Evolutionary conservation across 2,329 filamentous ascomycete species (phyloP).

Genomic region (Trichoderma endophyticum): DNA sequence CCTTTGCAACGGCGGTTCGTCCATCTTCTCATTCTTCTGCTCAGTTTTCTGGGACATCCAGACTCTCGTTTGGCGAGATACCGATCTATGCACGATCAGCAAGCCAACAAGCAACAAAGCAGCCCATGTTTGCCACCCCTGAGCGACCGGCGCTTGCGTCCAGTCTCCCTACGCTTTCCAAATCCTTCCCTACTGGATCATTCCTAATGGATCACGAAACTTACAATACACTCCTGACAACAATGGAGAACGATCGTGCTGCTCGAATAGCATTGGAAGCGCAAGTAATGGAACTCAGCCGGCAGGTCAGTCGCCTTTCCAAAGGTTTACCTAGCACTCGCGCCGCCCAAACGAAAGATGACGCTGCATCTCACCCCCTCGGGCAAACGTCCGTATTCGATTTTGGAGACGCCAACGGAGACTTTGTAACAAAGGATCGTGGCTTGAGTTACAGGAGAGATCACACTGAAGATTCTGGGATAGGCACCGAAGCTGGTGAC

Average conservation of each 20-base stretch:
- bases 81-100: conserved; percentile 40
- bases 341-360: conserved; percentile 24
- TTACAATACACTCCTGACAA: conserved; percentile 47
- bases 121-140: neutral
- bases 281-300: conserved; percentile 52
- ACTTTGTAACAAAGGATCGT: neutral
- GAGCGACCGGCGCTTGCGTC: conserved; percentile 43
- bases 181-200: conserved; percentile 29
- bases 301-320: conserved; percentile 47
- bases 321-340: conserved; percentile 28
- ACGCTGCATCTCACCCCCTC: conserved; percentile 36
- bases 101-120: conserved; percentile 3
- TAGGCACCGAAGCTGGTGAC: conserved; percentile 37
- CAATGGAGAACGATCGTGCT: conserved; percentile 56
- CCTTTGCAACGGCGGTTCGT: conserved; percentile 15
- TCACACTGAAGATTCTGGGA: conserved; percentile 35
- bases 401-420: conserved; percentile 32
- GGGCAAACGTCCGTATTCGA: conserved; percentile 42
- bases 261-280: conserved; percentile 54
- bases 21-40: conserved; percentile 31
- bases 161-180: conserved; percentile 42
- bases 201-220: conserved; percentile 41
- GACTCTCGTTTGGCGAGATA: conserved; percentile 45
- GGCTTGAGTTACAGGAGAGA: neutral
- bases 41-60: conserved; percentile 41